Evolutionary conservation across 1,284 basidiomycete genomes (phyloP), one percentile per base, ranked within the genome.

Genomic region (Prillingera fragicola): DNA sequence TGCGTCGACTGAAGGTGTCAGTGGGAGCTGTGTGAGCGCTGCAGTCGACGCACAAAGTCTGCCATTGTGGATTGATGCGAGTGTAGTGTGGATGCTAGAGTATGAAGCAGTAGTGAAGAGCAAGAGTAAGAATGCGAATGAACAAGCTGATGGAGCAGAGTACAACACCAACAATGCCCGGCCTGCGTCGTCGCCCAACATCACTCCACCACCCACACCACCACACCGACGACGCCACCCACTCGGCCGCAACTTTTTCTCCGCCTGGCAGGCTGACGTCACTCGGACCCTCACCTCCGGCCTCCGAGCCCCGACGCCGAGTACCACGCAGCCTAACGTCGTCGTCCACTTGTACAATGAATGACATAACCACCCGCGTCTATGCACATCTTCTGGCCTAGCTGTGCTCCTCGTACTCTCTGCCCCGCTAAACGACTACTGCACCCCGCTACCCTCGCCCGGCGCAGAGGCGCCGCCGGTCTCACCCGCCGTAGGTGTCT

Each of bases 371-470:
- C n/a, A 31, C n/a, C 14, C 29, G 29, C 29, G 29, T 31, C 18
- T 31, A 31, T 31, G n/a, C 18, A 17, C 29, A 15, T 31, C 29
- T 31, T 15, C 29, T n/a, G 27, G 14, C n/a, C 29, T 13, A 31
- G n/a, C 29, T 5, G 5, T n/a, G 8, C 27, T 19, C 22, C 18
- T 6, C 22, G 8, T 34, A 13, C 33, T 14, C 33, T 13, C 18
- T 12, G 14, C 22, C 12, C 33, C 19, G 22, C 10, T 14, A 33
- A 33, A 17, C 33, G 33, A 40, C 54, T 62, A 67, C 52, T 69
- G 67, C 34, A 63, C 57, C 13, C 65, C 67, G 42, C 58, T 65
- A 34, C 58, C 65, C 33, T 55, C 58, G 10, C 64, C 64, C 9
- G 63, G 59, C 12, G 54, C 61, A 28, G 56, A 55, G 15, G 57